Conservation (phyloP, 2,329 filamentous ascomycete species). For the Onygenales sp. region DNA sequence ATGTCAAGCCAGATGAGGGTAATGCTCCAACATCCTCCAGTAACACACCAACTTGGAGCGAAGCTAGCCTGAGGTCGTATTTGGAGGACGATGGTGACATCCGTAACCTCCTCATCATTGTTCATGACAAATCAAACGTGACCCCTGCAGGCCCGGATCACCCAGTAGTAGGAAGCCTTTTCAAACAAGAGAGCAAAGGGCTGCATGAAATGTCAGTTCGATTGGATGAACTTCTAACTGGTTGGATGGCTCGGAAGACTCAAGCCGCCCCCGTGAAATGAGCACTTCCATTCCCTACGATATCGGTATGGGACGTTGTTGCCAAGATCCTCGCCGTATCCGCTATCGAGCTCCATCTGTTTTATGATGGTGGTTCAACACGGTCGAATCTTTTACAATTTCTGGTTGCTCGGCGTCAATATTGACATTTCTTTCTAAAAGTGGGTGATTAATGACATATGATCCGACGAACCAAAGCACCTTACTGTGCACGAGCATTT, state of each 20-base stretch:
- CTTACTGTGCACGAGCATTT: not conserved
- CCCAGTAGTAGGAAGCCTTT: constrained; percentile 69
- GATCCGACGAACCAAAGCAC: not conserved
- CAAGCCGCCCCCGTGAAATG: constrained; percentile 2
- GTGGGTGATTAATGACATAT: constrained; percentile 1
- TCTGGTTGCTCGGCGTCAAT: not conserved
- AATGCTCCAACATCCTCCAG: constrained; percentile 48
- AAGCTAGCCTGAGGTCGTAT: constrained; percentile 74
- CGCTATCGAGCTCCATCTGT: too few relatives aligned
- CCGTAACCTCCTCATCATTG: constrained; percentile 77
- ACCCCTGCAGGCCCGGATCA: constrained; percentile 73
- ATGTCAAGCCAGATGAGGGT: constrained; percentile 29
- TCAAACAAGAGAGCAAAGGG: constrained; percentile 77
- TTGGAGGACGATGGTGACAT: constrained; percentile 86
- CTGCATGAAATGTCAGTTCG: constrained; percentile 81
- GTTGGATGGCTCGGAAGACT: constrained; percentile 54
- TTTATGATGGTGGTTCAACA: too few relatives aligned
- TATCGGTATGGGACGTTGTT: too few relatives aligned
- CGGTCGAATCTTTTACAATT: not conserved
- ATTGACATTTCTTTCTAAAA: not conserved
- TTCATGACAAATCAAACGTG: constrained; percentile 84
- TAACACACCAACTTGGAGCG: constrained; percentile 65
- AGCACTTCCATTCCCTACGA: not conserved
- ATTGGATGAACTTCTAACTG: constrained; percentile 77
- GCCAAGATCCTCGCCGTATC: too few relatives aligned